Evolutionary conservation across 2,329 filamentous ascomycete species (phyloP).

Genomic region (Akanthomyces lecanii): DNA sequence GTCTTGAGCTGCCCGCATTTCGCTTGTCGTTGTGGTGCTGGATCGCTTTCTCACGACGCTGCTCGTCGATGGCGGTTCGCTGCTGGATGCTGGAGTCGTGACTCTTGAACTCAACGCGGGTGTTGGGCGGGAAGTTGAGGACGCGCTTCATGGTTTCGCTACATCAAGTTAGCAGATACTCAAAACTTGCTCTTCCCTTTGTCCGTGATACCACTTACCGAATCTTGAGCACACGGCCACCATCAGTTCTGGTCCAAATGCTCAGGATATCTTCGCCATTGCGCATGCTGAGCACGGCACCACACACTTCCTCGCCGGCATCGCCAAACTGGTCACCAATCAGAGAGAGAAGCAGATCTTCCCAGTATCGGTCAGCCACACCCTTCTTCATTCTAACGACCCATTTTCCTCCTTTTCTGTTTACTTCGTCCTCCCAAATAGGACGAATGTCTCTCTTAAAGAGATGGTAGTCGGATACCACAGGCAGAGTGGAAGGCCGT

Average conservation of each 20-base stretch:
- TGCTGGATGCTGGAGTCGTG: slow-evolving; percentile 96
- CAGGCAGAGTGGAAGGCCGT: slow-evolving; percentile 78
- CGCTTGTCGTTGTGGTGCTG: slow-evolving; percentile 44
- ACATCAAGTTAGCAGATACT: not conserved
- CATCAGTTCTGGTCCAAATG: slow-evolving; percentile 94
- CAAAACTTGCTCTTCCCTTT: not conserved
- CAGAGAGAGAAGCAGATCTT: slow-evolving; percentile 84
- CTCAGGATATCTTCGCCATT: slow-evolving; percentile 96
- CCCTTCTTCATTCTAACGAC: slow-evolving; percentile 96
- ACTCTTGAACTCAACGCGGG: slow-evolving; percentile 89
- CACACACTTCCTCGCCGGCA: slow-evolving; percentile 89
- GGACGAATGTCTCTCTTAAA: slow-evolving; percentile 96
- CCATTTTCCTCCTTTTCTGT: slow-evolving; percentile 96
- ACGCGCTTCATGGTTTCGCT: slow-evolving; percentile 94
- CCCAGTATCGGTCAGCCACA: slow-evolving; percentile 94
- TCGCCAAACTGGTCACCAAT: slow-evolving; percentile 93
- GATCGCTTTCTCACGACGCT: slow-evolving; percentile 74
- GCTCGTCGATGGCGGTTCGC: slow-evolving; percentile 83
- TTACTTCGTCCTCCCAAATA: slow-evolving; percentile 98
- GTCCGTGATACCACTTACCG: slow-evolving; percentile 54
- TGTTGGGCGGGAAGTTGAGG: slow-evolving; percentile 80
- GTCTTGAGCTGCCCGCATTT: slow-evolving; percentile 30
- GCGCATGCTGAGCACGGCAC: slow-evolving; percentile 87
- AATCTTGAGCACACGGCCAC: slow-evolving; percentile 91
- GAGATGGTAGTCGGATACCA: slow-evolving; percentile 95